phyloP scores from a whole-genome alignment of 2,329 filamentous ascomycete species.

The Aspergillus proliferans region DNA sequence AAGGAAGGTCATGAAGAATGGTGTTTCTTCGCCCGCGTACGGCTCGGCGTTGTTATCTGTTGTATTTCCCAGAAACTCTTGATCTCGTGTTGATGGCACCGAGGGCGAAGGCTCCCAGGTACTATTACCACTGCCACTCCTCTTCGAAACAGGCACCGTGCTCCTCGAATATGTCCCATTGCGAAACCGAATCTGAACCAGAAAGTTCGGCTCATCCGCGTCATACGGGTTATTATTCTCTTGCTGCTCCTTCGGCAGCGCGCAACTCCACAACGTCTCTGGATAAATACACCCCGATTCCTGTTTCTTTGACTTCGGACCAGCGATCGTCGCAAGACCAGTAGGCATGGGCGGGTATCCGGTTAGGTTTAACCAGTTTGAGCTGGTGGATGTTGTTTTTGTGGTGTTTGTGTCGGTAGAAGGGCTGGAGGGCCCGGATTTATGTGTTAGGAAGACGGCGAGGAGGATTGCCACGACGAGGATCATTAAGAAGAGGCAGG shows the following conservation, averaged over 20 bases:
- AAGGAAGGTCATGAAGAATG: conserved; percentile 77
- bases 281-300: conserved; percentile 65
- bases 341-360: conserved; percentile 81
- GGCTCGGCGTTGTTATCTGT: conserved; percentile 67
- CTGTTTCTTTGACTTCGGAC: conserved; percentile 60
- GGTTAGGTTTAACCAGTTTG: conserved; percentile 75
- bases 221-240: conserved; percentile 56
- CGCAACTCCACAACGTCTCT: conserved; percentile 77
- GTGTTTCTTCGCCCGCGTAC: conserved; percentile 79
- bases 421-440: conserved; percentile 14
- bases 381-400: conserved; percentile 36
- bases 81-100: conserved; percentile 57
- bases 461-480: conserved; percentile 55
- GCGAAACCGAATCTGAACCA: conserved; percentile 63
- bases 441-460: conserved; percentile 49
- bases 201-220: conserved; percentile 68
- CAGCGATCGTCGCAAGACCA: conserved; percentile 71
- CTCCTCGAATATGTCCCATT: conserved; percentile 54
- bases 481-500: conserved; percentile 47
- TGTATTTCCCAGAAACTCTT: conserved; percentile 75
- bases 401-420: background rate
- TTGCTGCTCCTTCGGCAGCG: conserved; percentile 72
- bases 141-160: conserved; percentile 50
- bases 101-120: conserved; percentile 40
- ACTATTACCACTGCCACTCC: conserved; percentile 15